Evolutionary conservation across 2,329 filamentous ascomycete genomes (phyloP).

Genomic region (Aspergillus eucalypticola): DNA sequence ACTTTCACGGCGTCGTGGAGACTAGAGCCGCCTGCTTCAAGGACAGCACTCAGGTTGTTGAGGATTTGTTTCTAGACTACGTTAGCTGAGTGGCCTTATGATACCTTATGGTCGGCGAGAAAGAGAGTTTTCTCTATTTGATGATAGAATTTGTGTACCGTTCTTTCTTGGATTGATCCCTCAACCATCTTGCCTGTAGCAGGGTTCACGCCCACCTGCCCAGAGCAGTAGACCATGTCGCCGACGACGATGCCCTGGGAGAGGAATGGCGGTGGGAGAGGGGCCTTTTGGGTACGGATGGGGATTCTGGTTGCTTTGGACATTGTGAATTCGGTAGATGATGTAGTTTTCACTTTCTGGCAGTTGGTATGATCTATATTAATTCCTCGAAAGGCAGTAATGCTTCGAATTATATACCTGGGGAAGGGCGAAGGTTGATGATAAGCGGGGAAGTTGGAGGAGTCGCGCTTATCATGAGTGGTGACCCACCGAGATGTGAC

Average conservation of each 20-base stretch:
- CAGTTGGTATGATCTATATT: not conserved
- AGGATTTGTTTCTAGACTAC: constrained; percentile 48
- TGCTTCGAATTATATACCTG: not conserved
- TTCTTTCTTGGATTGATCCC: constrained; percentile 56
- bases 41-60: constrained; percentile 59
- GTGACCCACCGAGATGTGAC: not conserved
- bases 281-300: constrained; percentile 49
- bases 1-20: constrained; percentile 64
- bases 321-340: constrained; percentile 2
- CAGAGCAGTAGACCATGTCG: constrained; percentile 68
- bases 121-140: no score
- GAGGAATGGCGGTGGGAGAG: constrained; percentile 52
- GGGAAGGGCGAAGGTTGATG: not conserved
- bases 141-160: no score
- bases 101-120: no score
- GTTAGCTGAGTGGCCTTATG: not conserved
- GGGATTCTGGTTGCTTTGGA: constrained; percentile 19
- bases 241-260: constrained; percentile 61
- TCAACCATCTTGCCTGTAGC: constrained; percentile 54
- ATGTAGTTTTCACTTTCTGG: not conserved
- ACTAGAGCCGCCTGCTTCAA: constrained; percentile 59
- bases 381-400: no score
- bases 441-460: not conserved
- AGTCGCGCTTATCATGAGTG: not conserved
- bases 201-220: constrained; percentile 60